These are phyloP conservation scores for Aureobasidium subglaciale DNA, from an alignment of 2,329 filamentous ascomycete species.

Conservation along the genomic window DNA sequence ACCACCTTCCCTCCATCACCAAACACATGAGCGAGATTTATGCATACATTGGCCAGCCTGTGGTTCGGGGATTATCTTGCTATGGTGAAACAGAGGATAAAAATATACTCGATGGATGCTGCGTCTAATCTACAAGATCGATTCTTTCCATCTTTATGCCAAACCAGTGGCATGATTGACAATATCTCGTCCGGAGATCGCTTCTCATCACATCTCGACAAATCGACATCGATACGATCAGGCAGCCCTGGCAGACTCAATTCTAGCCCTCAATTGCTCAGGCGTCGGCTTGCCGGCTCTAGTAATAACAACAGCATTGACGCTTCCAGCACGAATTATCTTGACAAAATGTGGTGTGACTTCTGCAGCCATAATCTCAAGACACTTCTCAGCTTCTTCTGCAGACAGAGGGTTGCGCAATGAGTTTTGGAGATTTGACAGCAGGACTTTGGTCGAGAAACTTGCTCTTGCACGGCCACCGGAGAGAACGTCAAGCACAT, in stretches of 20 bases:
- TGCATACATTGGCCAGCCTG: no score
- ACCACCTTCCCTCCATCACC: no score
- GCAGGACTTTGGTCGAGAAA: constrained; percentile 37
- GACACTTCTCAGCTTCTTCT: constrained; percentile 37
- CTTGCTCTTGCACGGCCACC: constrained; percentile 32
- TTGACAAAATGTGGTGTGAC: constrained; percentile 38
- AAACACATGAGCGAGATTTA: no score
- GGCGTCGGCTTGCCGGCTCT: constrained; percentile 21
- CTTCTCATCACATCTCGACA: no score
- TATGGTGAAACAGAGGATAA: background rate
- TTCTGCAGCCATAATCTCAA: constrained; percentile 38
- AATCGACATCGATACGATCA: no score
- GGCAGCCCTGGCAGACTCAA: background rate
- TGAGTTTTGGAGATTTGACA: constrained; percentile 39
- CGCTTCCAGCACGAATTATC: constrained; percentile 31
- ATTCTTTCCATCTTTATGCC: background rate
- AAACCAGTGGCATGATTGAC: background rate
- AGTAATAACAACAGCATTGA: constrained; percentile 39
- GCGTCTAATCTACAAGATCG: background rate
- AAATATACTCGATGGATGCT: background rate
- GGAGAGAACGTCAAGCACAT: constrained; percentile 37
- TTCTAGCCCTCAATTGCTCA: background rate
- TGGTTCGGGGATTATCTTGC: no score
- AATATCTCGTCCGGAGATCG: no score
- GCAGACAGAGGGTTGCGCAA: constrained; percentile 39